Evolutionary conservation across 140 eudicot species (phyloP).

Genomic region (Stevia rebaudiana): DNA sequence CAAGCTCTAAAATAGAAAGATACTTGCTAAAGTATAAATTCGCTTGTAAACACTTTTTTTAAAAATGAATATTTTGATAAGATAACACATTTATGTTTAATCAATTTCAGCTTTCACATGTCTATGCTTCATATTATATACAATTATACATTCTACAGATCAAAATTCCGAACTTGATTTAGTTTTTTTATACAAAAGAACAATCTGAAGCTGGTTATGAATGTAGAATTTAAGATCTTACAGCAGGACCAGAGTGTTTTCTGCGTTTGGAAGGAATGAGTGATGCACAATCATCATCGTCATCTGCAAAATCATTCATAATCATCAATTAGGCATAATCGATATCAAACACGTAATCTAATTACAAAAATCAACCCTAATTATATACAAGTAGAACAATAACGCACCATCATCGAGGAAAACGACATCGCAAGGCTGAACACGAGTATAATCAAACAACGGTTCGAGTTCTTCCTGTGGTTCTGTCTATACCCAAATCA

Average conservation of each 20-base stretch:
- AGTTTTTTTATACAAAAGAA: background rate
- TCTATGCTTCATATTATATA: background rate
- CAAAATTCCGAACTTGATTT: background rate
- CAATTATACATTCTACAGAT: background rate
- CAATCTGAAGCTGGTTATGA: slow-evolving; percentile 3
- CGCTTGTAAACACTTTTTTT: background rate
- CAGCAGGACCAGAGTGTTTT: slow-evolving; percentile 34
- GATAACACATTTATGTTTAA: background rate
- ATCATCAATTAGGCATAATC: background rate
- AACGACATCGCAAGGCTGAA: slow-evolving; percentile 46
- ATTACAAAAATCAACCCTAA: background rate
- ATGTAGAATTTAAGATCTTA: slow-evolving; percentile 18
- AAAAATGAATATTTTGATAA: background rate
- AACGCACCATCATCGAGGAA: slow-evolving; percentile 42
- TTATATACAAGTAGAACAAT: background rate
- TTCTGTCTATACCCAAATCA: slow-evolving; percentile 37
- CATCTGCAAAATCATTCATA: slow-evolving; percentile 31
- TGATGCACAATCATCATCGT: slow-evolving; percentile 28
- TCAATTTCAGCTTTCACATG: background rate
- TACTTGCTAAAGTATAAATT: slow-evolving; percentile 7
- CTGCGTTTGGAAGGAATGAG: slow-evolving; percentile 31
- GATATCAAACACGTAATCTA: slow-evolving; percentile 2
- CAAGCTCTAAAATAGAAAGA: background rate
- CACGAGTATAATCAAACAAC: slow-evolving; percentile 71
- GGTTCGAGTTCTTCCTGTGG: slow-evolving; percentile 64